phyloP scores from a whole-genome alignment of 2,329 filamentous ascomycete genomes.

The Alternaria burnsii region DNA sequence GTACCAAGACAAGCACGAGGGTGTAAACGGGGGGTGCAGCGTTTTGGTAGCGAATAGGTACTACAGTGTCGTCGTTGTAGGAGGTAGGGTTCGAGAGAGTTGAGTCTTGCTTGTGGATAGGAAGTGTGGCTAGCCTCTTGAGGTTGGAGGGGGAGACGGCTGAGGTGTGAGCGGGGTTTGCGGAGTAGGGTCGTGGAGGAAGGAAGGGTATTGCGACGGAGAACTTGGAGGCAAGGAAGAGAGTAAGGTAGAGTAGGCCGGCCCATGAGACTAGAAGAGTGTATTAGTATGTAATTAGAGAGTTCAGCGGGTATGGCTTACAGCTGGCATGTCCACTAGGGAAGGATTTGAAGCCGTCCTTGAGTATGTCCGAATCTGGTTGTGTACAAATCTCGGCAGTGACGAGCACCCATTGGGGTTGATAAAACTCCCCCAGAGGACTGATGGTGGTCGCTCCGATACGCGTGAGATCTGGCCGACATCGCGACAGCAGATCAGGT shows the following conservation, averaged over 20 bases:
- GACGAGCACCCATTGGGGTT: slow-evolving; percentile 72
- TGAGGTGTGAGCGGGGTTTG: slow-evolving; percentile 60
- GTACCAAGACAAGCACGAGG: slow-evolving; percentile 72
- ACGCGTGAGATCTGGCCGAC: slow-evolving; percentile 75
- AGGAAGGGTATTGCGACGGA: slow-evolving; percentile 77
- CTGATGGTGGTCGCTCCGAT: slow-evolving; percentile 65
- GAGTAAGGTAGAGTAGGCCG: slow-evolving; percentile 82
- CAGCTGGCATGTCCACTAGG: slow-evolving; percentile 79
- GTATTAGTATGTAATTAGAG: slow-evolving; percentile 2
- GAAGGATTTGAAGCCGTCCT: slow-evolving; percentile 87
- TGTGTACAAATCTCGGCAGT: slow-evolving; percentile 79
- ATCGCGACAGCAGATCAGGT: slow-evolving; percentile 73
- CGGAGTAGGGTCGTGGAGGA: slow-evolving; percentile 57
- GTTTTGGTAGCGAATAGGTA: slow-evolving; percentile 73
- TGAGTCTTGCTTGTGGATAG: slow-evolving; percentile 37
- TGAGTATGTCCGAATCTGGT: slow-evolving; percentile 65
- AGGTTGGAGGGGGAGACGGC: slow-evolving; percentile 52
- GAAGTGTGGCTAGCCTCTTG: slow-evolving; percentile 30
- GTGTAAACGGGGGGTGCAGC: slow-evolving; percentile 86
- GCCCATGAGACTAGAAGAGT: slow-evolving; percentile 68
- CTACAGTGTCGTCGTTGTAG: slow-evolving; percentile 44
- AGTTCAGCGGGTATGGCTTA: slow-evolving; percentile 45
- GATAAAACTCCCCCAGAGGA: slow-evolving; percentile 59
- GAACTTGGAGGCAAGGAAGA: slow-evolving; percentile 88
- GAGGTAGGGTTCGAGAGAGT: slow-evolving; percentile 26